Percentiles rank a stretch among this genome's conserved stretches.
Evolutionary conservation across 140 eudicot species (phyloP).

Genomic region (Bidens hawaiensis): DNA sequence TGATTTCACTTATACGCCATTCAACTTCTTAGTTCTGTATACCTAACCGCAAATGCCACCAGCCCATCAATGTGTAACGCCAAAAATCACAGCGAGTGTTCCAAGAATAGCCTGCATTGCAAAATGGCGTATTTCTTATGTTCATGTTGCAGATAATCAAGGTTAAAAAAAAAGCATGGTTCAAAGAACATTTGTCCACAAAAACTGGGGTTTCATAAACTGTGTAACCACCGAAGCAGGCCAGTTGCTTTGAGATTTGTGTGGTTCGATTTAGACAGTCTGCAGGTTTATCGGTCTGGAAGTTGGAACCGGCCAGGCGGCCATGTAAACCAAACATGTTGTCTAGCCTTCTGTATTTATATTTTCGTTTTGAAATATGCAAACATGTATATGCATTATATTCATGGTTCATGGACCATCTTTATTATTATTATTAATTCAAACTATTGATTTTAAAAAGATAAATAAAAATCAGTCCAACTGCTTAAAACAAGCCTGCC

Average conservation of each 20-base stretch:
- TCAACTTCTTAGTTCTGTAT: slow-evolving; percentile 23
- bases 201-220: too few relatives aligned
- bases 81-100: slow-evolving; percentile 49
- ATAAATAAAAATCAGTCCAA: too few relatives aligned
- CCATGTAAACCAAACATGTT: too few relatives aligned
- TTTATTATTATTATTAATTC: background rate
- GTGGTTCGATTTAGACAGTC: background rate
- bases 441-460: background rate
- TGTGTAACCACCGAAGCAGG: background rate
- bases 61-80: slow-evolving; percentile 35
- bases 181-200: too few relatives aligned
- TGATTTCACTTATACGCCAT: slow-evolving; percentile 11
- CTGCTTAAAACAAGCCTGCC: too few relatives aligned
- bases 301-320: background rate
- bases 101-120: slow-evolving; percentile 64
- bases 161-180: too few relatives aligned
- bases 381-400: background rate
- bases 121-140: background rate
- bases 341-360: background rate
- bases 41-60: slow-evolving; percentile 8
- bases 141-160: too few relatives aligned
- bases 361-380: background rate
- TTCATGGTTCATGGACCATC: background rate
- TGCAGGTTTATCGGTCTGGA: background rate
- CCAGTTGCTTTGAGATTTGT: background rate